Evolutionary conservation across 208 protist species (phyloP), one percentile per base, ranked within the genome.

Genomic region (Wallacemonas sp.): DNA sequence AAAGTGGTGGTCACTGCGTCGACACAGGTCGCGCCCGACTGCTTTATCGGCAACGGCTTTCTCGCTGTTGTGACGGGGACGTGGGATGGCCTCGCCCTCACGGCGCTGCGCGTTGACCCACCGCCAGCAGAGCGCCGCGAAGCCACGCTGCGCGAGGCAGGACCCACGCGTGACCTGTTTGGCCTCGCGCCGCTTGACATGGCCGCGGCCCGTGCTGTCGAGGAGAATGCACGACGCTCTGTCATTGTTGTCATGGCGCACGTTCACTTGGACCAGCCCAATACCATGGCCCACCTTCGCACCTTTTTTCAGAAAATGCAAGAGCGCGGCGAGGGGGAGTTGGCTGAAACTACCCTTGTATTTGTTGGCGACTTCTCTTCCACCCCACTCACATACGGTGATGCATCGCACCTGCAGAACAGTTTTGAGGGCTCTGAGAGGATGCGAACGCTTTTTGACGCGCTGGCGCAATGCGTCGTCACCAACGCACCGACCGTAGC

Each of bases 251-350:
- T 94, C 41, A 77, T 96, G 62, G 83, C 88, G 14, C 83, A 96
- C 56, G 78, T 96, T 8, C 75, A 92, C 60, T 78, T 96, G 4
- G 91, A 96, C 67, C 78, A 81, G 56, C 63, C 75, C 17, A 54
- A 62, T 17, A 92, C 84, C n/a, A 71, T 93, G 62, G 45, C 27
- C 17, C 72, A 67, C 21, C 62, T 96, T 6, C 61, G 70, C 28
- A 68, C 46, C 60, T 94, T 96, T 30, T 94, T 96, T 42, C 75
- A 77, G 38, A 72, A 83, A 9, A 93, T 96, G 86, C 82, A 96
- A 55, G 77, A 84, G n/a, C 80, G 90, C 26, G 75, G 80, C 26
- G 86, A 94, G 59, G 53, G 49, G 54, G 91, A 94, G 70, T 68
- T 96, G 53, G 68, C 75, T 3, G 80, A 91, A 34, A 92, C 87